Evolutionary conservation across 2,329 filamentous ascomycete genomes (phyloP).

Genomic region (Aspergillus sp.): DNA sequence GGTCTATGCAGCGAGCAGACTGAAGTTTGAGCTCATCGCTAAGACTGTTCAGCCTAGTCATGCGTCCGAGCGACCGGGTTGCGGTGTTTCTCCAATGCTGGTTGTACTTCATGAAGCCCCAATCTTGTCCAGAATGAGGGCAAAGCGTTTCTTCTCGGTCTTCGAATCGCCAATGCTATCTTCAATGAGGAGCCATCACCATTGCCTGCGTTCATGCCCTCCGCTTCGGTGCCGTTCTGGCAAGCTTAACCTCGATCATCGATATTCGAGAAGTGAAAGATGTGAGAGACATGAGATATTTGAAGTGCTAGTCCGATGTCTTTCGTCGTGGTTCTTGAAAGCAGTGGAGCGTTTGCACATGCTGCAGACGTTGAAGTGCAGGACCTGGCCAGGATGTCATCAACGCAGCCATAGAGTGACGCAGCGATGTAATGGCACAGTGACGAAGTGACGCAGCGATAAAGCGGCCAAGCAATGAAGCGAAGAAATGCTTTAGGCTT

Average conservation of each 20-base stretch:
- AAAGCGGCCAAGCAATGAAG: no score
- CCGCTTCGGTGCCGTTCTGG: no score
- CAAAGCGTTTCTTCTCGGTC: conserved; percentile 84
- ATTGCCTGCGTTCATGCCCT: no score
- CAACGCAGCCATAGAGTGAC: no score
- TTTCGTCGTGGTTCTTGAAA: background rate
- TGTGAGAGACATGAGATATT: no score
- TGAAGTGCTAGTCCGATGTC: background rate
- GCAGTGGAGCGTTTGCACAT: background rate
- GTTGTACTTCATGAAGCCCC: conserved; percentile 96
- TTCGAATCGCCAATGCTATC: conserved; percentile 83
- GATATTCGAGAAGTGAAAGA: no score
- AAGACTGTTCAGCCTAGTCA: conserved; percentile 90
- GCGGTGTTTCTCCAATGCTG: conserved; percentile 93
- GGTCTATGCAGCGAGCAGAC: conserved; percentile 96
- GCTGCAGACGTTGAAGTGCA: no score
- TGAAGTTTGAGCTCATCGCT: conserved; percentile 96
- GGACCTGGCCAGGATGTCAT: no score
- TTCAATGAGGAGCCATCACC: conserved; percentile 59
- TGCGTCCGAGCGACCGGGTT: conserved; percentile 78
- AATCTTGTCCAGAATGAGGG: conserved; percentile 95
- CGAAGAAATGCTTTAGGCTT: no score
- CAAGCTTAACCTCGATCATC: no score
- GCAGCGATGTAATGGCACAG: no score
- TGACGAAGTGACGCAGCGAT: no score